Evolutionary conservation across 331 rosid genomes (phyloP), one percentile per base, ranked within the genome.

Genomic region (Cydonia oblonga): DNA sequence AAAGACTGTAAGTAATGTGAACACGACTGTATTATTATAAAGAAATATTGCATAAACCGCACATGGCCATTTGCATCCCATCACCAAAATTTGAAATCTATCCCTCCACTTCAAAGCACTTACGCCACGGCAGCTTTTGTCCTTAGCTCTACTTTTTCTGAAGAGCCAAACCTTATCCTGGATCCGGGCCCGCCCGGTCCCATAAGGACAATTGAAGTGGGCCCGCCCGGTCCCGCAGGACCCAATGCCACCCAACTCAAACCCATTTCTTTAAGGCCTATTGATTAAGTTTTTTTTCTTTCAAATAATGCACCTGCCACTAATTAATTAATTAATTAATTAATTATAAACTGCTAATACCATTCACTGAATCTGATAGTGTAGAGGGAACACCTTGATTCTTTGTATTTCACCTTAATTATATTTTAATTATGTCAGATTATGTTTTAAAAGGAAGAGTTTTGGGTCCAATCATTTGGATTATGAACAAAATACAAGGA

Each of bases 321-420:
- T 54, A 19, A 54, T 4, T 22, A 54, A 8, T 54, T 54, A 54
- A 54, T 54, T 54, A 58, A 70, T n/a, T n/a, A n/a, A n/a, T n/a
- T n/a, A n/a, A n/a, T n/a, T n/a, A n/a, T n/a, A n/a, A n/a, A n/a
- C n/a, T n/a, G n/a, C n/a, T n/a, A 64, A 19, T 30, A 46, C 19
- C 67, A 53, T 74, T 29, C 76, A 54, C 46, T 42, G 76, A 74
- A 74, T 69, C 54, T 58, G 24, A 30, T 12, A 25, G 53, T 11
- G n/a, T n/a, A 15, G 5, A 6, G 19, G 15, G 54, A 16, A 3
- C 1, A 46, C 40, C 13, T 68, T 2, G 69, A 66, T 58, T 57
- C 74, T 26, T 19, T 65, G 77, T 4, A 54, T 63, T 28, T 8
- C 24, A 2, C 16, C 26, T n/a, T 56, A 3, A 9, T 19, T 23